A percentile compares a stretch with the other conserved stretches of the same genome.
Evolutionary conservation across 2,329 filamentous ascomycete genomes (phyloP).

Genomic region (Microsporum ferrugineum): DNA sequence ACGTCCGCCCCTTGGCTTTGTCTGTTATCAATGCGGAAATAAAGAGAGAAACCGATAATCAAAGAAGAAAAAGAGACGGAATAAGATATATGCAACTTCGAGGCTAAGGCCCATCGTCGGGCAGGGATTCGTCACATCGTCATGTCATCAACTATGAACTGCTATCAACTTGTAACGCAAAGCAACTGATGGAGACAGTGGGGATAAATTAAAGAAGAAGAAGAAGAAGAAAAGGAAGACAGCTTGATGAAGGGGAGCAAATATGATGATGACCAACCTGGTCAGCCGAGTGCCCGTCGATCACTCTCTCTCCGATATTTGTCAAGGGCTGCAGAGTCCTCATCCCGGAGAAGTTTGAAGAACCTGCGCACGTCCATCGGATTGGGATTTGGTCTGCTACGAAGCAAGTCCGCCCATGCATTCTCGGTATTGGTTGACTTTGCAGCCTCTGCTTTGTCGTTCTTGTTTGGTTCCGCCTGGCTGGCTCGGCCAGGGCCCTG

Average conservation of each 20-base stretch:
- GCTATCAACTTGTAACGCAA: neutral
- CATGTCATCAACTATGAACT: neutral
- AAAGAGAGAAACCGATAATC: neutral
- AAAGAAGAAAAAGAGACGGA: neutral
- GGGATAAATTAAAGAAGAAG: neutral
- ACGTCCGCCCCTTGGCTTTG: neutral
- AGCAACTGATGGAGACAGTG: neutral
- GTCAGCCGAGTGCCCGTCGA: slow-evolving; percentile 8
- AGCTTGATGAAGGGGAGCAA: neutral
- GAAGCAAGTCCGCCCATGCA: slow-evolving; percentile 2
- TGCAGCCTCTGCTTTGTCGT: neutral
- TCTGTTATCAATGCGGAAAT: slow-evolving; percentile 1
- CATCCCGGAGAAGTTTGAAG: slow-evolving; percentile 18
- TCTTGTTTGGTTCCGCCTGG: neutral
- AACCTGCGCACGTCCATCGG: slow-evolving; percentile 18
- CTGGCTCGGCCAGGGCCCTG: neutral
- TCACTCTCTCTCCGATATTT: slow-evolving; percentile 12
- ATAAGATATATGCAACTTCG: neutral
- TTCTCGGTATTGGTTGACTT: neutral
- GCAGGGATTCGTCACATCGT: slow-evolving; percentile 1
- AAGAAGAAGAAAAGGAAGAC: neutral
- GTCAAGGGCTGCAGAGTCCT: slow-evolving; percentile 18
- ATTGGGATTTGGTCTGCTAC: slow-evolving; percentile 12
- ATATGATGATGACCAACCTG: neutral
- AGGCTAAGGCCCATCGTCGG: neutral